A percentile compares a stretch with the other conserved stretches of the same genome.
Conservation (phyloP, 139 green algal genomes). For the Coccomyxa sp. region DNA sequence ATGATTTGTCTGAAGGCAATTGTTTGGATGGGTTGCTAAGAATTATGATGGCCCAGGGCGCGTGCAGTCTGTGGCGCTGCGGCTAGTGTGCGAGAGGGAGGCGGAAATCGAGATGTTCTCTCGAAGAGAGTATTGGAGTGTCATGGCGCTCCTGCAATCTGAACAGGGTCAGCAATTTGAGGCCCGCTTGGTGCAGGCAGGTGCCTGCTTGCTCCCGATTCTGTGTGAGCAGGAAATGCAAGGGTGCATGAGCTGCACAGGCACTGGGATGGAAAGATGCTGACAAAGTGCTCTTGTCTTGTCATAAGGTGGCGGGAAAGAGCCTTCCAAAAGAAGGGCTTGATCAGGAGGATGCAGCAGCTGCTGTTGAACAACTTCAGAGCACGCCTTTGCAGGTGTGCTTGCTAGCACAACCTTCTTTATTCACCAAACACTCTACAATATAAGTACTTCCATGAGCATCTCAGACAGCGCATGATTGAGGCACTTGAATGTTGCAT, state of each 20-base stretch:
- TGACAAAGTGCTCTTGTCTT: not conserved
- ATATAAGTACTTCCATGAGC: not conserved
- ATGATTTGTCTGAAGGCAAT: no score
- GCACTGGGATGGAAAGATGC: not conserved
- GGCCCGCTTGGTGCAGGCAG: not conserved
- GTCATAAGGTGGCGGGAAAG: not conserved
- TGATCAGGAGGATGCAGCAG: not conserved
- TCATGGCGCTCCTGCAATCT: slow-evolving; percentile 26
- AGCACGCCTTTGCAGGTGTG: not conserved
- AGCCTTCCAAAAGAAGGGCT: not conserved
- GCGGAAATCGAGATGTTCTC: slow-evolving; percentile 59
- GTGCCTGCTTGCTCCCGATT: not conserved
- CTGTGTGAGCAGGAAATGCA: not conserved
- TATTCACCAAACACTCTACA: not conserved
- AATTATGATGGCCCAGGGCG: slow-evolving; percentile 35
- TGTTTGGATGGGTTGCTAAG: no score
- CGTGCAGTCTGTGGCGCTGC: slow-evolving; percentile 86
- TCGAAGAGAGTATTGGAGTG: slow-evolving; percentile 59
- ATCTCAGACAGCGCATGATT: not conserved
- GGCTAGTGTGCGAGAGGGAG: slow-evolving; percentile 82
- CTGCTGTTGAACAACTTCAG: not conserved
- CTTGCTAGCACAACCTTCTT: not conserved
- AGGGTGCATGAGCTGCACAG: not conserved
- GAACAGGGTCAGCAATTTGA: not conserved
- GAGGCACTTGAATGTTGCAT: no score